Base-by-base conservation (phyloP, 805 yeast species). In the Maudiozyma bulderi region DNA sequence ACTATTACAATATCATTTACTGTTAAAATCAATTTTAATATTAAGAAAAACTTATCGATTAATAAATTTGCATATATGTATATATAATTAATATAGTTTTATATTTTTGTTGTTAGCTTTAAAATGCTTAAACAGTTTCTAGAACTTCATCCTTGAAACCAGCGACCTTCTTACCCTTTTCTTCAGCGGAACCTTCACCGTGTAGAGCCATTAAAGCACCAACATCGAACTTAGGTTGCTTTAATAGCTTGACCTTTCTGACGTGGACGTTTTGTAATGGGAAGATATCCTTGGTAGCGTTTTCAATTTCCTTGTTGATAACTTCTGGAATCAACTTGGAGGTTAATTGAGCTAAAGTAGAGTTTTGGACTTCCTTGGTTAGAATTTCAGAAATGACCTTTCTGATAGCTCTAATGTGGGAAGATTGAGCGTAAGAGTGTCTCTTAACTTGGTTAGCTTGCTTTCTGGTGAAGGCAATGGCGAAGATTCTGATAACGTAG, bases 201-300 rank as follows among this genome's bases (percentile, higher is more conserved):
- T 90, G 98, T 70, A 91, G 84, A 69, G 97, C 84, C 73, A 90
- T 77, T 72, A 90, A 83, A 70, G 95, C 77, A 76, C 96, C 96
- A 68, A 91, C 82, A 76, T 90, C 98, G 81, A 90, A 88, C 80
- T 90, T 90, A 74, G 98, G 97, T 78, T 85, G 95, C 80, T 91
- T 90, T 76, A 91, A 86, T 73, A 90, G 82, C 82, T 90, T 90
- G 69, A 90, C 97, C 81, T 90, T 91, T 83, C 97, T 90, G 75
- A 90, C 86, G 84, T 88, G 95, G 70, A 90, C 95, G 80, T 91
- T 89, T 80, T 90, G 97, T 73, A 90, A 83, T 70, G 98, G 98
- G 84, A 78, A 89, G 79, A 90, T 86, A 66, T 86, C 77, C 75
- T 84, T 88, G 61, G 96, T 86, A 59, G 95, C 81, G 81, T 89